A percentile compares a stretch with the other conserved stretches of the same genome.
These are phyloP conservation scores for Hamigera avellanea DNA, from an alignment of 495 filamentous ascomycete genomes.

Conservation along the genomic window DNA sequence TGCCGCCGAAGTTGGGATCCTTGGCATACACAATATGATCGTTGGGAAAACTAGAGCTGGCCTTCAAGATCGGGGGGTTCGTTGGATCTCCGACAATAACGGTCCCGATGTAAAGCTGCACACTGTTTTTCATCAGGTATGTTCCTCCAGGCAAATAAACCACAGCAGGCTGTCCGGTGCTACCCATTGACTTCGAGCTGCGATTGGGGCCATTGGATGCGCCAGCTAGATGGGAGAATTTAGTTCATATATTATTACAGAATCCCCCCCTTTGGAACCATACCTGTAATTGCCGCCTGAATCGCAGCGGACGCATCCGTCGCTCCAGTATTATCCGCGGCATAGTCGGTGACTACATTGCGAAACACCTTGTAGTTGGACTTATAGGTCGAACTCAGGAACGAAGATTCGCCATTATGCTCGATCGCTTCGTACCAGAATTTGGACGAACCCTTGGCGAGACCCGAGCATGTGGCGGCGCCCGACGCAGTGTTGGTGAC, in stretches of 20 bases:
- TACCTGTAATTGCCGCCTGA: slow-evolving; percentile 20
- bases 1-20: slow-evolving; percentile 22
- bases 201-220: slow-evolving; percentile 15
- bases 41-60: slow-evolving; percentile 16
- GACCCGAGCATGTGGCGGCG: slow-evolving; percentile 2
- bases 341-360: slow-evolving; percentile 22
- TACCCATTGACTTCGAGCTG: slow-evolving; percentile 21
- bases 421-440: slow-evolving; percentile 26
- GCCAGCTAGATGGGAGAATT: slow-evolving; percentile 7
- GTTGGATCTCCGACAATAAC: slow-evolving; percentile 31
- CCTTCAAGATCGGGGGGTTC: slow-evolving; percentile 26
- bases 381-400: slow-evolving; percentile 11
- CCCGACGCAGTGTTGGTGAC: neutral
- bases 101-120: slow-evolving; percentile 33
- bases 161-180: slow-evolving; percentile 36
- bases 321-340: slow-evolving; percentile 20
- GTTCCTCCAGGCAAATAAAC: slow-evolving; percentile 38
- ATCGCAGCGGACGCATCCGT: slow-evolving; percentile 15
- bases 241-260: neutral
- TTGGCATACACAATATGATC: slow-evolving; percentile 23
- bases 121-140: slow-evolving; percentile 26
- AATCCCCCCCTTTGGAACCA: neutral
- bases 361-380: slow-evolving; percentile 23
- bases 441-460: slow-evolving; percentile 1
- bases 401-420: slow-evolving; percentile 23